A percentile compares a stretch with the other conserved stretches of the same genome.
Evolutionary conservation across 2,329 filamentous ascomycete genomes (phyloP).

Genomic region (Cordyceps sp.): DNA sequence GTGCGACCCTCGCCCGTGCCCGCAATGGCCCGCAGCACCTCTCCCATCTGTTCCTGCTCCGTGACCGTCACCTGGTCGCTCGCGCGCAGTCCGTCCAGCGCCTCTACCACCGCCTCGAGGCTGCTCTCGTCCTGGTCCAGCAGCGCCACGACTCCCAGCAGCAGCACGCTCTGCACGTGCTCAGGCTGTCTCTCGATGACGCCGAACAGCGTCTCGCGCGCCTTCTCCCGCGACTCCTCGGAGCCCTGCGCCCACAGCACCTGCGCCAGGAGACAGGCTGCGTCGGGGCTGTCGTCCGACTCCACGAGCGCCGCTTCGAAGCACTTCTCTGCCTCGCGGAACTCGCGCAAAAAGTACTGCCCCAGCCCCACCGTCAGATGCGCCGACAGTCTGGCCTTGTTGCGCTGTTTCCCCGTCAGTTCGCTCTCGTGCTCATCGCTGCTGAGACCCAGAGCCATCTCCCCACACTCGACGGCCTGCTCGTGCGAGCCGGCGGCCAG

Average conservation of each 20-base stretch:
- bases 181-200: constrained; percentile 57
- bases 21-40: constrained; percentile 61
- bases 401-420: constrained; percentile 45
- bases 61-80: constrained; percentile 42
- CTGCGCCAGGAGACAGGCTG: constrained; percentile 75
- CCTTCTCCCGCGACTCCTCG: constrained; percentile 55
- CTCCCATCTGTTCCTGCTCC: constrained; percentile 54
- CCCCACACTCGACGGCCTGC: constrained; percentile 61
- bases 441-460: constrained; percentile 64
- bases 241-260: constrained; percentile 84
- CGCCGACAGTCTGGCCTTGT: constrained; percentile 62
- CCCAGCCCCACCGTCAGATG: constrained; percentile 76
- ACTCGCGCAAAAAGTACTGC: constrained; percentile 51
- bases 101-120: constrained; percentile 62
- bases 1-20: constrained; percentile 31
- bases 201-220: constrained; percentile 64
- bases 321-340: constrained; percentile 56
- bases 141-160: constrained; percentile 72
- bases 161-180: constrained; percentile 63
- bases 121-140: constrained; percentile 67
- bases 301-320: constrained; percentile 71
- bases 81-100: constrained; percentile 57
- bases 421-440: constrained; percentile 53
- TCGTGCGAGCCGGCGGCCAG: constrained; percentile 51
- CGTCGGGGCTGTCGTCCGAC: constrained; percentile 60